Evolutionary conservation across 2,329 filamentous ascomycete genomes (phyloP), one percentile per base, ranked within the genome.

Genomic region (Aspergillus spinulosporus): DNA sequence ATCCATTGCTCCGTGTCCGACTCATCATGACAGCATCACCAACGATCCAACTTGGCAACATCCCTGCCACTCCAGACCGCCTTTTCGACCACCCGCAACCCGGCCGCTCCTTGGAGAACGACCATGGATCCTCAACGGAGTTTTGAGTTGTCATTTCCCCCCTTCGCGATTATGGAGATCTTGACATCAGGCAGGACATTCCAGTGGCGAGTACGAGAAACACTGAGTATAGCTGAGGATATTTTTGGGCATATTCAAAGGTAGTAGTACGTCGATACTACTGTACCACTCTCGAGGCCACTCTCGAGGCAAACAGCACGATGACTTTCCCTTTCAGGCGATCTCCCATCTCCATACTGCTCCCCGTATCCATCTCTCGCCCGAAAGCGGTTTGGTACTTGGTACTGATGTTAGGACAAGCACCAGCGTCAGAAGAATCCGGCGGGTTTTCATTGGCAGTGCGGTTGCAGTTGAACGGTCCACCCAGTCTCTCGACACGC

Each of bases 311-410:
- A 21, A 21, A 15, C 44, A 54, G 49, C 58, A 61, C 47, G 61
- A 63, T 52, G 49, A 54, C 52, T 60, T 63, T 55, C 61, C 61
- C 48, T 37, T 61, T 63, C 57, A 54, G 45, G 61, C 40, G 21
- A 21, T 21, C 21, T 21, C 21, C 21, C 26, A 52, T 57, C 51
- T 50, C 52, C 58, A 57, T 50, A 14, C 29, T 49, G 21, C 52
- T 48, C 52, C 47, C 40, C 43, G 44, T 48, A 40, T 56, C 56
- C 44, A 51, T 42, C 44, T 43, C 43, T 56, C 49, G 49, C 39
- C 15, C 49, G 40, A 52, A 52, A 52, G 34, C 44, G 49, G 39
- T 46, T 26, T 8, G 36, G 14, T 36, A 26, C 26, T 21, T 21
- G 21, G 21, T 21, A 21, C 21, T 21, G 21, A 21, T 21, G 21